A percentile compares a stretch with the other conserved stretches of the same genome.
Evolutionary conservation across 2,329 filamentous ascomycete genomes (phyloP).

Genomic region (Hypoxylon rubiginosum): DNA sequence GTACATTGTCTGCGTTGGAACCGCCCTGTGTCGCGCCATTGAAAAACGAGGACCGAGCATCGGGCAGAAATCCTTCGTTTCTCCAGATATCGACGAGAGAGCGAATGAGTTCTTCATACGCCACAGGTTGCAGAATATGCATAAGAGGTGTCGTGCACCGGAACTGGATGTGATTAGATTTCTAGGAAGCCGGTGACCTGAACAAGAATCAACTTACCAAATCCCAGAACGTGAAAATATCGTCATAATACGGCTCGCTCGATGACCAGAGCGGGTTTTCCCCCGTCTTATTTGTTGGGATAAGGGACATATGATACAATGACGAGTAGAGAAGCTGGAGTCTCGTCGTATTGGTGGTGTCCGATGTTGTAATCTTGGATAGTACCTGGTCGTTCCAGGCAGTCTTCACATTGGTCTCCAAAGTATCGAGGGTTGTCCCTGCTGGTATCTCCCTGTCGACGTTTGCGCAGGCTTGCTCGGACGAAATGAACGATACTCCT

Average conservation of each 20-base stretch:
- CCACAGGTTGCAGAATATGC: slow-evolving; percentile 73
- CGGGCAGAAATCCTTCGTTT: slow-evolving; percentile 73
- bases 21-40: slow-evolving; percentile 79
- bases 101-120: slow-evolving; percentile 75
- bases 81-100: slow-evolving; percentile 78
- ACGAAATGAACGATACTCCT: slow-evolving; percentile 77
- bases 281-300: slow-evolving; percentile 78
- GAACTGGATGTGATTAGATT: slow-evolving; percentile 60
- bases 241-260: slow-evolving; percentile 77
- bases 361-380: slow-evolving; percentile 72
- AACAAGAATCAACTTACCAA: slow-evolving; percentile 48
- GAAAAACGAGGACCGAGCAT: slow-evolving; percentile 75
- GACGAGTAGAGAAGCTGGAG: slow-evolving; percentile 75
- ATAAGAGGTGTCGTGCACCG: slow-evolving; percentile 75
- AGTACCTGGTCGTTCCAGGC: slow-evolving; percentile 74
- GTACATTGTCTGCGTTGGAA: slow-evolving; percentile 77
- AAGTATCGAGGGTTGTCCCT: slow-evolving; percentile 56
- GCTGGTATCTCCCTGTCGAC: slow-evolving; percentile 69
- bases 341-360: slow-evolving; percentile 65
- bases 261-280: slow-evolving; percentile 77
- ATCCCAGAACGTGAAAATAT: slow-evolving; percentile 79
- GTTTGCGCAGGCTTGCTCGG: slow-evolving; percentile 69
- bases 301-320: slow-evolving; percentile 77
- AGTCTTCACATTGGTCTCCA: slow-evolving; percentile 62
- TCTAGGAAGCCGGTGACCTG: not conserved